Evolutionary conservation across 768 basidiomycete genomes (phyloP).

Genomic region (Boletus reticulatus): DNA sequence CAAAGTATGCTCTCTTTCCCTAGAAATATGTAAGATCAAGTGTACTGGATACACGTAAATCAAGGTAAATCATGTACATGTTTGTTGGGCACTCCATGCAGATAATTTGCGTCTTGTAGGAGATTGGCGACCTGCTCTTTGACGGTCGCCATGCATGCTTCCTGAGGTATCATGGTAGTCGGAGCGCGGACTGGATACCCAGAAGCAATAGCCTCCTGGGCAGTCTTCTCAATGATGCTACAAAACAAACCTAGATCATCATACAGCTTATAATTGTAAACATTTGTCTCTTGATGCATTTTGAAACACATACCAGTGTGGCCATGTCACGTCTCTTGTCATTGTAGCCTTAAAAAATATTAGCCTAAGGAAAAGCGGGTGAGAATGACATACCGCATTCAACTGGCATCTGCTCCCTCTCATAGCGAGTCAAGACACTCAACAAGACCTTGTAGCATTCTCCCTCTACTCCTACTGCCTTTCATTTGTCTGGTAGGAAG

Average conservation of each 20-base stretch:
- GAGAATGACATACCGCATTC: neutral
- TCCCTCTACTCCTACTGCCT: no score
- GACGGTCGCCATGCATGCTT: neutral
- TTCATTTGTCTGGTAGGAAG: no score
- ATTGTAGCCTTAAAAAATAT: neutral
- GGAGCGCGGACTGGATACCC: neutral
- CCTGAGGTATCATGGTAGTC: neutral
- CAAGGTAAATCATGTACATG: neutral
- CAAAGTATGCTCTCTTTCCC: neutral
- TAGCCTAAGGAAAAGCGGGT: neutral
- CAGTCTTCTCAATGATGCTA: neutral
- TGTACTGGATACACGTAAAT: neutral
- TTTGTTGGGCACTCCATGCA: neutral
- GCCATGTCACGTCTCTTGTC: neutral
- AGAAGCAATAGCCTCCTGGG: neutral
- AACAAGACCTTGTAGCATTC: neutral
- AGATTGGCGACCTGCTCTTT: neutral
- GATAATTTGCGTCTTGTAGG: neutral
- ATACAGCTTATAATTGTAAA: neutral
- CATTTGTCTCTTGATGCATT: neutral
- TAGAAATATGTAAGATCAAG: no score
- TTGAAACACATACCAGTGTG: neutral
- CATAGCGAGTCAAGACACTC: neutral
- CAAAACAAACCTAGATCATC: neutral
- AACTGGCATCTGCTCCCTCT: neutral